These are phyloP conservation scores for Paratinospora sagittata DNA, from an alignment of 164 flowering plant species.

Conservation along the genomic window DNA sequence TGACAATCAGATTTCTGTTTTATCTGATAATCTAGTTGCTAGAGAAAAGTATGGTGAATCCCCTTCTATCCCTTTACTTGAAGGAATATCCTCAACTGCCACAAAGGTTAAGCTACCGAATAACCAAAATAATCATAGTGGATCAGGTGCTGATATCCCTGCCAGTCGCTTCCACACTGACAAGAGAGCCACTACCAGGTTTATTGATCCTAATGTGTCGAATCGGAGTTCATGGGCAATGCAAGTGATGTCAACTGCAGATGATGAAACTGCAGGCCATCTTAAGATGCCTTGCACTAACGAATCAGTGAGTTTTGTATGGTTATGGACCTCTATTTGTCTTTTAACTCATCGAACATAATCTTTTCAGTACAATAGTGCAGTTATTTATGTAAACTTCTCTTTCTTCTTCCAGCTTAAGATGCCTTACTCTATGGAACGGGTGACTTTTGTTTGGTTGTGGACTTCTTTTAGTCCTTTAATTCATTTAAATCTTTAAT, in stretches of 20 bases:
- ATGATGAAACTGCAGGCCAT: slow-evolving; percentile 7
- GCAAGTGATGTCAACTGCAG: slow-evolving; percentile 14
- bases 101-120: neutral
- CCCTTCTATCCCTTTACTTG: slow-evolving; percentile 8
- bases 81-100: neutral
- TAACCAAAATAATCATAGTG: slow-evolving; percentile 4
- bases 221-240: slow-evolving; percentile 11
- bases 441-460: neutral
- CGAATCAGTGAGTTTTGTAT: slow-evolving; percentile 29
- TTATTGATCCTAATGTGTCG: slow-evolving; percentile 16
- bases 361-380: neutral
- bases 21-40: slow-evolving; percentile 16
- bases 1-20: slow-evolving; percentile 17
- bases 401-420: no score
- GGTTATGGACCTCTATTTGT: neutral
- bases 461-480: no score
- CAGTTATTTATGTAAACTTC: no score
- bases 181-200: slow-evolving; percentile 10
- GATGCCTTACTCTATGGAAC: no score
- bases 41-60: slow-evolving; percentile 21
- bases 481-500: no score
- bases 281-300: slow-evolving; percentile 17
- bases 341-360: neutral
- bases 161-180: slow-evolving; percentile 18
- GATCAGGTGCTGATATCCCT: slow-evolving; percentile 26